A percentile compares a stretch with the other conserved stretches of the same genome.
Evolutionary conservation across 1,139 yeast species (phyloP).

Genomic region (Hansenula sp.): DNA sequence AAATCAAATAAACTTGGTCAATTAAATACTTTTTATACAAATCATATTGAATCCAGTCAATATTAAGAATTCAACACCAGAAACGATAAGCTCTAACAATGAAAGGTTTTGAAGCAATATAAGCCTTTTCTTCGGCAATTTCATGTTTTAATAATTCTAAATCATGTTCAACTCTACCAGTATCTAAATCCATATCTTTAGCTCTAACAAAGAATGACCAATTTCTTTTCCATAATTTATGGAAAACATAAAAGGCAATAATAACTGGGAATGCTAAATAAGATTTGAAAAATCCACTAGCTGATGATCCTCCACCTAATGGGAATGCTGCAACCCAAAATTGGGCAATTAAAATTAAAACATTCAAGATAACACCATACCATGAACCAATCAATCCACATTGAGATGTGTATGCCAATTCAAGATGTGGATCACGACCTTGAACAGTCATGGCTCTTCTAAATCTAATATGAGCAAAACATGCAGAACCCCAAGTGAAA

Average conservation of each 20-base stretch:
- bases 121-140: slow-evolving; percentile 60
- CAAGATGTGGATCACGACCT: slow-evolving; percentile 42
- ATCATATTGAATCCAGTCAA: no score
- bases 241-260: slow-evolving; percentile 45
- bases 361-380: slow-evolving; percentile 39
- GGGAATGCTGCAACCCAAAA: slow-evolving; percentile 70
- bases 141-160: slow-evolving; percentile 63
- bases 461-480: slow-evolving; percentile 52
- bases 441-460: slow-evolving; percentile 53
- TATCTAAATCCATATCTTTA: slow-evolving; percentile 53
- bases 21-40: no score
- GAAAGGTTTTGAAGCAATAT: slow-evolving; percentile 48
- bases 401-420: slow-evolving; percentile 45
- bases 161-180: slow-evolving; percentile 68
- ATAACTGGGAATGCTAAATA: slow-evolving; percentile 61
- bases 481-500: slow-evolving; percentile 58
- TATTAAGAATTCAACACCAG: slow-evolving; percentile 43
- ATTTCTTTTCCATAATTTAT: slow-evolving; percentile 50
- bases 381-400: slow-evolving; percentile 47
- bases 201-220: slow-evolving; percentile 46
- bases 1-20: no score
- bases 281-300: slow-evolving; percentile 49
- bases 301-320: slow-evolving; percentile 41
- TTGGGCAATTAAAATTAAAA: slow-evolving; percentile 48
- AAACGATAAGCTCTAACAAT: slow-evolving; percentile 48